These are phyloP conservation scores for Talaromyces sp. DNA, from an alignment of 2,329 filamentous ascomycete genomes.

Conservation along the genomic window DNA sequence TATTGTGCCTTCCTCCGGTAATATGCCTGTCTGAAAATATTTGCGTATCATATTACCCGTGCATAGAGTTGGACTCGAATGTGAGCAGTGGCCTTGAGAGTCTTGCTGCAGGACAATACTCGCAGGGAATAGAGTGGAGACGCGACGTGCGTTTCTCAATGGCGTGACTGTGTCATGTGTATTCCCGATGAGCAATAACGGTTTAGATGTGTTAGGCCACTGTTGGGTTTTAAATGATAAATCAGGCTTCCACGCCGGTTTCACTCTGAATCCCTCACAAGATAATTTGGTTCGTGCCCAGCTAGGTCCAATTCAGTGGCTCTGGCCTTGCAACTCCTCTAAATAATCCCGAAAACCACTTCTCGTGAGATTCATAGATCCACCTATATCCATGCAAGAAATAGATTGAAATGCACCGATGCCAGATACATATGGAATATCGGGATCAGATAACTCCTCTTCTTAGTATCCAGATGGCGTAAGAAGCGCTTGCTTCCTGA, in stretches of 20 bases:
- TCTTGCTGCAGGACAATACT: neutral
- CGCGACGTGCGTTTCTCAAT: neutral
- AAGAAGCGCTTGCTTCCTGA: neutral
- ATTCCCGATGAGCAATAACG: too few species aligned
- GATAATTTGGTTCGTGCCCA: neutral
- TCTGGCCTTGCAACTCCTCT: neutral
- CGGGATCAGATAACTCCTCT: neutral
- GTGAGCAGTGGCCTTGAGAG: neutral
- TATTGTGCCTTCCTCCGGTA: neutral
- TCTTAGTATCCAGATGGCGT: neutral
- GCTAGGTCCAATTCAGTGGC: neutral
- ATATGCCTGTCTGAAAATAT: neutral
- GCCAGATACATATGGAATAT: neutral
- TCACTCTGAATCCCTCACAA: neutral
- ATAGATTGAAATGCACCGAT: neutral
- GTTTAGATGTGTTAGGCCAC: neutral
- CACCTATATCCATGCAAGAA: neutral
- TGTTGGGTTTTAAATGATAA: neutral
- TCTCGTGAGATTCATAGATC: neutral
- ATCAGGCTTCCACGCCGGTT: neutral
- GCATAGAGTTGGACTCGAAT: neutral
- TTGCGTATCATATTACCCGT: neutral
- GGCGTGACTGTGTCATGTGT: too few species aligned
- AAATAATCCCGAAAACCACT: neutral
- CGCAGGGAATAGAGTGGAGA: neutral